Conservation (phyloP, 2,329 filamentous ascomycete genomes). For the Penicillium sp. region DNA sequence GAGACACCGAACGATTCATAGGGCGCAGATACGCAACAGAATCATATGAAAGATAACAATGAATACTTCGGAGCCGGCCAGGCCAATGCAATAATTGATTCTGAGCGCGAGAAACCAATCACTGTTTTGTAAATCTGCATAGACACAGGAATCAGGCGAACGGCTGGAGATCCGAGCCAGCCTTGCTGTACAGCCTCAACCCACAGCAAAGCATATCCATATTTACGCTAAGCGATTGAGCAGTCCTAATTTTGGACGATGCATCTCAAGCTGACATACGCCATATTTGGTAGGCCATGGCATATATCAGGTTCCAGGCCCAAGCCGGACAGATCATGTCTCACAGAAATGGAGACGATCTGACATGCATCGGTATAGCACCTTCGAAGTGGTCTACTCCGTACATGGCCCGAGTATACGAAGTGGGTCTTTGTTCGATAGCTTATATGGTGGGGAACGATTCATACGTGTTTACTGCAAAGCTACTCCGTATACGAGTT, state of each 20-base stretch:
- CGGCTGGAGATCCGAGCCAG: slow-evolving; percentile 4
- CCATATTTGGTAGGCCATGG: neutral
- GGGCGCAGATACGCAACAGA: neutral
- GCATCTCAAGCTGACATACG: too few species aligned
- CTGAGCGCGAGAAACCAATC: neutral
- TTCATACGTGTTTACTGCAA: neutral
- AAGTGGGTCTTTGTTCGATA: neutral
- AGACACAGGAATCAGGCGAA: neutral
- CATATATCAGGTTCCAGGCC: neutral
- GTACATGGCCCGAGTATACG: neutral
- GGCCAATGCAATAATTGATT: neutral
- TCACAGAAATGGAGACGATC: neutral
- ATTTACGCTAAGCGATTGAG: neutral
- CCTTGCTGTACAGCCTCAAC: slow-evolving; percentile 10
- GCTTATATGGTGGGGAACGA: neutral
- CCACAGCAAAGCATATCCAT: slow-evolving; percentile 1
- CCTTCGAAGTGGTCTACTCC: neutral
- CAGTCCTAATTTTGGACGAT: neutral
- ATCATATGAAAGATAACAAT: slow-evolving; percentile 11
- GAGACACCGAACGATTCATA: neutral
- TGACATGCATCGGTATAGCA: slow-evolving; percentile 7
- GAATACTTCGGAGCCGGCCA: neutral
- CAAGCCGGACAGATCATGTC: neutral
- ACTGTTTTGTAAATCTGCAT: slow-evolving; percentile 3
- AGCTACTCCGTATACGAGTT: neutral